A percentile compares a stretch with the other conserved stretches of the same genome.
phyloP scores from a whole-genome alignment of 1,284 basidiomycete genomes.

The Naganishia sp. region DNA sequence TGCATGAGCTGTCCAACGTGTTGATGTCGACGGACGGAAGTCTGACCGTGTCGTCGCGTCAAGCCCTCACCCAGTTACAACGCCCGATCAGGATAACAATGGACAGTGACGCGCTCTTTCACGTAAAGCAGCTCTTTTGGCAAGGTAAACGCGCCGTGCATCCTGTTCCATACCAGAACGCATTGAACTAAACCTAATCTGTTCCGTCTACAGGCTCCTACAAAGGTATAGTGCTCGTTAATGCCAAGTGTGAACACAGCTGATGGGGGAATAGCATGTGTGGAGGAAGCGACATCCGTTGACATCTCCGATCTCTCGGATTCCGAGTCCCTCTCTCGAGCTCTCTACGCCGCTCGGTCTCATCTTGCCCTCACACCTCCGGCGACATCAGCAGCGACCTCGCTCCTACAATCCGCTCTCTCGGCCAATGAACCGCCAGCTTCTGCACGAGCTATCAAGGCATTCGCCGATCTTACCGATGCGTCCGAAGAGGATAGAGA shows the following conservation, averaged over 20 bases:
- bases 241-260: no score
- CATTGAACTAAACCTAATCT: background rate
- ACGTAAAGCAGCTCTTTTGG: conserved; percentile 80
- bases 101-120: conserved; percentile 79
- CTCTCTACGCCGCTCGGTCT: conserved; percentile 81
- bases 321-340: conserved; percentile 52
- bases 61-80: background rate
- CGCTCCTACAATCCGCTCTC: conserved; percentile 55
- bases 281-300: conserved; percentile 47
- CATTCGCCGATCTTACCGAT: conserved; percentile 68
- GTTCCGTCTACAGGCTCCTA: conserved; percentile 44
- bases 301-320: conserved; percentile 58
- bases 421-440: conserved; percentile 58
- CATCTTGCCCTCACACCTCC: conserved; percentile 74
- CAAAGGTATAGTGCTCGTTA: conserved; percentile 41
- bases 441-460: conserved; percentile 67
- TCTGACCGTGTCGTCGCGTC: background rate
- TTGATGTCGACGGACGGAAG: background rate
- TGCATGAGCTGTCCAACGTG: background rate
- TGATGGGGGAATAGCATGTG: conserved; percentile 40
- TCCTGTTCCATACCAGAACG: background rate
- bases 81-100: conserved; percentile 54
- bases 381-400: conserved; percentile 59
- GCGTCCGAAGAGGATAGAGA: conserved; percentile 50
- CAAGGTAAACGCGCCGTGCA: conserved; percentile 59